A percentile compares a stretch with the other conserved stretches of the same genome.
These are phyloP conservation scores for Lumnitzera littorea DNA, from an alignment of 345 rosid genomes.

Conservation along the genomic window DNA sequence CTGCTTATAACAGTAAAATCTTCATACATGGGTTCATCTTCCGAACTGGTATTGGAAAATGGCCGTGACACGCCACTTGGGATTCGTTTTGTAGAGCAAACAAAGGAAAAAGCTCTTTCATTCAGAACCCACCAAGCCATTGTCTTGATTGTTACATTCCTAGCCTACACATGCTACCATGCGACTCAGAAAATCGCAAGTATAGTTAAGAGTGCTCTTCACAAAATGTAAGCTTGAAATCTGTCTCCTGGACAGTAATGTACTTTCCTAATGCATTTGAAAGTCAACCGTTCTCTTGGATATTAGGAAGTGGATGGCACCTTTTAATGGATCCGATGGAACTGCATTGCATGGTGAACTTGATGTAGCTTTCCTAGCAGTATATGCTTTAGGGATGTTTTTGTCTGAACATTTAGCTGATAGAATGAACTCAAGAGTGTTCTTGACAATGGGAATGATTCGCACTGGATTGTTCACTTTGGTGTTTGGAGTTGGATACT, in stretches of 20 bases:
- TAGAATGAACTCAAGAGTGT: constrained; percentile 68
- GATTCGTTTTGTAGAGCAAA: constrained; percentile 43
- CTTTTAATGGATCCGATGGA: constrained; percentile 67
- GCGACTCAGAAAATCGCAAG: constrained; percentile 84
- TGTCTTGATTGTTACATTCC: constrained; percentile 78
- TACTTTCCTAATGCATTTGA: constrained; percentile 18
- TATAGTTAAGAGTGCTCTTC: constrained; percentile 84
- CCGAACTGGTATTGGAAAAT: constrained; percentile 18
- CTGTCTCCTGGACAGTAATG: constrained; percentile 24
- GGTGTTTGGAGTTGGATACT: constrained; percentile 70
- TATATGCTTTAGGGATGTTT: constrained; percentile 83
- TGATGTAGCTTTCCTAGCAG: constrained; percentile 73
- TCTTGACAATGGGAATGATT: constrained; percentile 76
- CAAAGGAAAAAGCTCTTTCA: constrained; percentile 44
- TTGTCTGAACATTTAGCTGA: constrained; percentile 91
- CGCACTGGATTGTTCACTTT: constrained; percentile 84
- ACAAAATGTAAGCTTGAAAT: constrained; percentile 31
- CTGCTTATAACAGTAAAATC: not conserved
- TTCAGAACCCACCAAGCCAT: constrained; percentile 59
- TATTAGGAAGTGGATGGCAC: constrained; percentile 67
- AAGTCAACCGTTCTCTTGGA: constrained; percentile 17
- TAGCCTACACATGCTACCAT: constrained; percentile 78
- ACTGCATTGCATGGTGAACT: constrained; percentile 35
- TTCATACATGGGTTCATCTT: constrained; percentile 45
- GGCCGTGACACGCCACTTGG: constrained; percentile 46